Evolutionary conservation across 2,329 filamentous ascomycete genomes (phyloP), one percentile per base, ranked within the genome.

Genomic region (Mollisiaceae sp.): DNA sequence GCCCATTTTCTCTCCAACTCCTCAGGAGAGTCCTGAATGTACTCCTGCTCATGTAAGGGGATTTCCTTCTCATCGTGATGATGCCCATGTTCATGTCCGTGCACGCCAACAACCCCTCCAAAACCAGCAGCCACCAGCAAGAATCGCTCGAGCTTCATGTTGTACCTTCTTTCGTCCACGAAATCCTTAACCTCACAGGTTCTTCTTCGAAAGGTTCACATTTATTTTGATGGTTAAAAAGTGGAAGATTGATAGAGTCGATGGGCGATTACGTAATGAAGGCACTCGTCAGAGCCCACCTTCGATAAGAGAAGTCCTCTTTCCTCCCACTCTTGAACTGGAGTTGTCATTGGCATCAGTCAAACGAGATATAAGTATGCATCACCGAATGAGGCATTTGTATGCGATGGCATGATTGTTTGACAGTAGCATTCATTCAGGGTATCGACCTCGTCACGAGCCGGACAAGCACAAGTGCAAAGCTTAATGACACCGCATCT

Each of bases 1-100:
- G 84, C 83, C 85, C 85, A 87, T 81, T 86, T 86, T 58, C 77
- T 77, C 73, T 87, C 81, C 52, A 87, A 76, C 71, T 85, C 83
- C 18, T 81, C 81, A 27, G 84, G 75, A 65, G 83, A 79, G 68
- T 85, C 83, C 66, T 81, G 78, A 22, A 79, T 80, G 79, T 82
- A 86, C 60, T 81, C 77, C 68, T 78, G 57, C 63, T 70, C 67
- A 79, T 64, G 77, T 77, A 65, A 79, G 75, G 67, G 79, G 69
- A 62, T 72, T 70, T 71, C 77, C 70, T 55, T 75, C 73, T 45
- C 75, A 71, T 67, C 77, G 74, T 66, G 65, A 27, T 59, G 27
- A 55, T 68, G 50, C 14, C 50, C 66, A 54, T 68, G 59, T 8
- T 63, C 54, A 43, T 63, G 62, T 32, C 45, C 56, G 60, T 69